phyloP scores from a whole-genome alignment of 2,329 filamentous ascomycete species.

The Colletotrichum sp. region DNA sequence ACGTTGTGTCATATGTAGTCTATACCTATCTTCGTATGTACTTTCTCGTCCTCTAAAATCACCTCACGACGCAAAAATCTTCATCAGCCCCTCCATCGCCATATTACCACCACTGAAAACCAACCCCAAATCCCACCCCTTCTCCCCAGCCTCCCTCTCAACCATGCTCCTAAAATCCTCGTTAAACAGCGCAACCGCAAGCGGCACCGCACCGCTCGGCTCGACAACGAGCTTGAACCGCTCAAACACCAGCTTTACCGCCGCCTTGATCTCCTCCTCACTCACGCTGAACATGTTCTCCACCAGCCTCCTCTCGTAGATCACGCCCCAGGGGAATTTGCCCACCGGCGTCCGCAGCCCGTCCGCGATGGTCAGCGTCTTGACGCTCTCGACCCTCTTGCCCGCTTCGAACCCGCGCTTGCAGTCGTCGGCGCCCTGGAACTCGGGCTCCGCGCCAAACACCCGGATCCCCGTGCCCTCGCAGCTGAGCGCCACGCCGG shows the following conservation, averaged over 20 bases:
- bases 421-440: constrained; percentile 85
- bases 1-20: background rate
- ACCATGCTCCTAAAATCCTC: constrained; percentile 80
- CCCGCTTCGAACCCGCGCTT: constrained; percentile 72
- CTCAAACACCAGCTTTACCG: constrained; percentile 82
- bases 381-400: constrained; percentile 69
- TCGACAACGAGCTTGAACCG: constrained; percentile 91
- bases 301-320: constrained; percentile 75
- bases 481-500: constrained; percentile 80
- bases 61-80: constrained; percentile 45
- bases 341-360: constrained; percentile 87
- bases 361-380: constrained; percentile 84
- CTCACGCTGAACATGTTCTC: constrained; percentile 73
- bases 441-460: constrained; percentile 86
- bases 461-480: constrained; percentile 75
- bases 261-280: constrained; percentile 81
- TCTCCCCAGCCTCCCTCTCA: constrained; percentile 70
- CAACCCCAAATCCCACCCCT: constrained; percentile 74
- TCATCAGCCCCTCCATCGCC: constrained; percentile 56
- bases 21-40: background rate
- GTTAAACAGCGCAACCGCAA: constrained; percentile 84
- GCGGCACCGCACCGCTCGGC: constrained; percentile 82
- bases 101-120: constrained; percentile 68
- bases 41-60: background rate
- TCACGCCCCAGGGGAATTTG: constrained; percentile 75